Evolutionary conservation across 208 protist genomes (phyloP), one percentile per base, ranked within the genome.

Genomic region (Trypanosomatidae sp.): DNA sequence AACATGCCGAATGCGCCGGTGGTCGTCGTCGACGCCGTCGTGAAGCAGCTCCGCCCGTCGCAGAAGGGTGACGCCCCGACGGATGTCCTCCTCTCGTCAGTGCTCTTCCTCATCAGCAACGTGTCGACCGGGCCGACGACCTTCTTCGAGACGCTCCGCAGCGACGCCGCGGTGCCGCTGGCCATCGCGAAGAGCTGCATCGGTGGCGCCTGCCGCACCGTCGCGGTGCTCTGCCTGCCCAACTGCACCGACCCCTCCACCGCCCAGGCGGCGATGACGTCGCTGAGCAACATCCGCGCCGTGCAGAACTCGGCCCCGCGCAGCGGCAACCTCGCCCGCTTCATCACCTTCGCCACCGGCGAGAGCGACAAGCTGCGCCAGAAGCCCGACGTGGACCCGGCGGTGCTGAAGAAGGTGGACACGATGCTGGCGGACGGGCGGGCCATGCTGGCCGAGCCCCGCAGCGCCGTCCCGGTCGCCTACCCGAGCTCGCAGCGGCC

Each of bases 311-410:
- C 76, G 1, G 75, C 77, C 30, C 84, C 87, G 0, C 87, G 87
- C 71, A 92, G 80, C 67, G 87, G 87, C 49, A 92, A 85, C 74
- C 65, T 92, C 30, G 79, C 62, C 36, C 84, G 87, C 25, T 92
- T 86, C 66, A 69, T 92, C 65, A 70, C 64, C 56, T 79, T 82
- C 49, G 84, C 84, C 50, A 79, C 75, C 1, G 81, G 77, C 1
- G 81, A 91, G 79, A 73, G 73, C 62, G 75, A 85, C 44, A 80
- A 82, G 80, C 55, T 84, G 53, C 71, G 75, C 22, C 76, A 86
- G 70, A 76, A 81, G 73, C 68, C 77, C 43, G 65, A 79, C 68
- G 77, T 64, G 28, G 77, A 81, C 62, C 69, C 77, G 15, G 71
- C 71, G 30, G 80, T 80, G 55, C 60, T 82, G 59, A 66, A 72